Base-by-base conservation (phyloP, 345 rosid species). In the Nasturtium officinale region DNA sequence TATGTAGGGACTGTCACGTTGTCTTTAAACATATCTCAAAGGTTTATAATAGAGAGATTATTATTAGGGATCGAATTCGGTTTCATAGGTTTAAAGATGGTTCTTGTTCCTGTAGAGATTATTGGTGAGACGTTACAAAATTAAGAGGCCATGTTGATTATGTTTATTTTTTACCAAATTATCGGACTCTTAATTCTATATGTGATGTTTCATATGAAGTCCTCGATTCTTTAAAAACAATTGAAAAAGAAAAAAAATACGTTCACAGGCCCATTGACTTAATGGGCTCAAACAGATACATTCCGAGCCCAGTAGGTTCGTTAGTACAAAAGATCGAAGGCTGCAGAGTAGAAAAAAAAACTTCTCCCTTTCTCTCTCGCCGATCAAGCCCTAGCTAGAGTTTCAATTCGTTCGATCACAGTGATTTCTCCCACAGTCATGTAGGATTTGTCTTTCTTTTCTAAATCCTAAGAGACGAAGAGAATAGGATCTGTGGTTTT, bases 1-100 rank as follows among this genome's bases (percentile, higher is more conserved):
- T 90, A 43, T 89, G 97, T 71, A 91, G 92, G 54, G 98, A 89
- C 78, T 90, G 92, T 59, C 98, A 93, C 71, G 40, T 67, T 20
- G 86, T 93, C 61, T 81, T 90, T 50, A 89, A 93, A 86, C 86
- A 87, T 48, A 63, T 89, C 58, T 89, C 96, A 0, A 85, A 80
- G 82, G 61, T 87, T 58, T 93, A 90, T 80, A 58, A 78, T 8
- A 77, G 88, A 20, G 95, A 93, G 73, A 90, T 93, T 61, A 85
- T 90, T 3, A 89, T 90, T 43, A 86, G 98, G 71, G 97, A 93
- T 82, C 71, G 94, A 37, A 82, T 87, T 66, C 75, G 97, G 69
- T 93, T 93, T 85, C 97, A 90, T 73, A 82, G 82, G 74, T 90
- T 89, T 60, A 83, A 53, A 73, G 85, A 81, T 45, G 97, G 97